These are phyloP conservation scores for Lentinula detonsa DNA, from an alignment of 768 basidiomycete genomes.

Conservation along the genomic window DNA sequence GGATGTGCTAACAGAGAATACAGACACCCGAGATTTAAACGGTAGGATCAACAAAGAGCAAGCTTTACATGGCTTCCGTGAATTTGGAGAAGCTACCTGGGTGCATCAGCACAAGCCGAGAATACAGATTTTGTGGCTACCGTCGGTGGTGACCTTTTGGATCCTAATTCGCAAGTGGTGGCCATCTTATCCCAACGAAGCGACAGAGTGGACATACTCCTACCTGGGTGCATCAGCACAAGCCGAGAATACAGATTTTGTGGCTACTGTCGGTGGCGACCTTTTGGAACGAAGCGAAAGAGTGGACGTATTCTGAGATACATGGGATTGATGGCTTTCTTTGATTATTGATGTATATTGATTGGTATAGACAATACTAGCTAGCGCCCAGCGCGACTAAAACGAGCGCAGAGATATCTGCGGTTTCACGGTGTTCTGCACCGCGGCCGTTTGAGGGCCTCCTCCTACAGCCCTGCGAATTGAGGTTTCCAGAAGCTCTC, in stretches of 20 bases:
- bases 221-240: constrained; percentile 28
- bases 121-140: constrained; percentile 21
- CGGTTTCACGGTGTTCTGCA: constrained; percentile 45
- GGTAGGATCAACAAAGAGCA: constrained; percentile 32
- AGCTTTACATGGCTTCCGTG: constrained; percentile 32
- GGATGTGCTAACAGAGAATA: background rate
- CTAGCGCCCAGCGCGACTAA: constrained; percentile 19
- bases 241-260: constrained; percentile 13
- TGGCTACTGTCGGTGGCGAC: constrained; percentile 22
- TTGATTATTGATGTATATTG: background rate
- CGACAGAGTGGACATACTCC: constrained; percentile 21
- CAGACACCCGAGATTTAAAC: constrained; percentile 26
- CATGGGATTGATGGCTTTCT: background rate
- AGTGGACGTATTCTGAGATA: constrained; percentile 20
- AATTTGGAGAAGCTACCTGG: constrained; percentile 38
- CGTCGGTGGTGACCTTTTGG: constrained; percentile 20
- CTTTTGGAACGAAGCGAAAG: constrained; percentile 19
- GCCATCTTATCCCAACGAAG: constrained; percentile 20
- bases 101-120: constrained; percentile 15
- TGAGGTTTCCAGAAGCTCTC: constrained; percentile 67
- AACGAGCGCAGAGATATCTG: constrained; percentile 77
- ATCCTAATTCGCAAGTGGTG: constrained; percentile 24
- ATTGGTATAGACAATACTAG: background rate
- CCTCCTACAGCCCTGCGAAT: constrained; percentile 71
- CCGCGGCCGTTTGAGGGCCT: constrained; percentile 17